Base-by-base conservation (phyloP, 192 early-diverging fungal species). In the Coemansia sp. region DNA sequence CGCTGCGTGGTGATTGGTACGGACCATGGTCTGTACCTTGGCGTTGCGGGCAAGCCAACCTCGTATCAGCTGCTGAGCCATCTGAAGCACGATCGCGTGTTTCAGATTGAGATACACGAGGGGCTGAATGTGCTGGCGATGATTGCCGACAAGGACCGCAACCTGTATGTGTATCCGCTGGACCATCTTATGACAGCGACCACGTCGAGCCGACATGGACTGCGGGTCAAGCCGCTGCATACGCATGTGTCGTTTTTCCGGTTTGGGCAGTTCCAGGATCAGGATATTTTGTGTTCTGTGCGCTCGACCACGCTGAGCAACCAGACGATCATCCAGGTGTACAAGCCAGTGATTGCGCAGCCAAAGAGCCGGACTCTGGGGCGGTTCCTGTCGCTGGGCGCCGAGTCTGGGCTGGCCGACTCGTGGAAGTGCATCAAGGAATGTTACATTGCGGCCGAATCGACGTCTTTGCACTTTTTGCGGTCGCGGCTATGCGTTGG, bases 381-480 rank as follows among this genome's bases (percentile, higher is more conserved):
- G 4, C 66, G 79, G 2, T 78, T 84, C 47, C 62, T 75, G 39
- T 72, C 76, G 17, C 65, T 76, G 27, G 67, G 77, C 27, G 66
- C 58, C 38, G 70, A 73, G 53, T 72, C 78, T 19, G 56, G 58
- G 19, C 61, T 63, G 58, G 77, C 69, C 10, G 69, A 84, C 53
- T 81, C 72, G 53, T 77, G 75, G 69, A 71, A 70, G 51, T 73
- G 69, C 35, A 88, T 86, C 79, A 84, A 93, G 84, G 93, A 98
- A 66, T 91, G 94, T 65, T 98, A 96, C 70, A 92, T 97, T 71
- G 93, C 94, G 8, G 85, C 90, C 27, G 94, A 97, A 84, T 86
- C 91, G 21, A 88, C 83, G 24, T 92, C 91, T 11, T 82, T 98
- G 60, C 89, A 95, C 66, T 93, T 92, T 58, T 79, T 95, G 65